phyloP scores from a whole-genome alignment of 192 early-diverging fungal species.

The Backusella luteola region DNA sequence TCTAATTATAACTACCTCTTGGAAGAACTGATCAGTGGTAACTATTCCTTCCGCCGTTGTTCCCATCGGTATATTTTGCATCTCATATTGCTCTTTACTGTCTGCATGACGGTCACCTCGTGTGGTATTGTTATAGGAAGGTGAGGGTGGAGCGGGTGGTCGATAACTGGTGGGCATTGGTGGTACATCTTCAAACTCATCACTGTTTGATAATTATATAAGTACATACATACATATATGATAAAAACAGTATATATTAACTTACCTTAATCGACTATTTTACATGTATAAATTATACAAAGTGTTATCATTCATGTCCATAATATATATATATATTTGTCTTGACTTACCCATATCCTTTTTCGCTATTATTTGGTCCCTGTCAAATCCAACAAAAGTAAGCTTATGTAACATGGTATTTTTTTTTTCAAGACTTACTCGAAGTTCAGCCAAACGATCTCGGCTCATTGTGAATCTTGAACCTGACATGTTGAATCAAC shows the following conservation, averaged over 20 bases:
- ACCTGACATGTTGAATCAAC: slow-evolving; percentile 19
- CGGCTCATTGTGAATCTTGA: slow-evolving; percentile 42
- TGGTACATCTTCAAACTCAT: slow-evolving; percentile 29
- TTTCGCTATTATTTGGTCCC: slow-evolving; percentile 31
- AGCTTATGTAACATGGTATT: background rate
- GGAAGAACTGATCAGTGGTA: slow-evolving; percentile 36
- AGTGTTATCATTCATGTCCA: background rate
- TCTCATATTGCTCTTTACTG: slow-evolving; percentile 34
- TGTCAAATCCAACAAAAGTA: background rate
- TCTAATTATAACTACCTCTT: slow-evolving; percentile 25
- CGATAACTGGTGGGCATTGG: slow-evolving; percentile 16
- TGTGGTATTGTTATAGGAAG: slow-evolving; percentile 20
- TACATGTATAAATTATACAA: background rate
- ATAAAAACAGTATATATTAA: background rate
- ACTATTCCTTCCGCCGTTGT: slow-evolving; percentile 10
- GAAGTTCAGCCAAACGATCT: slow-evolving; percentile 37
- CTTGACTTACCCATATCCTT: slow-evolving; percentile 32
- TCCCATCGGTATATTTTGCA: slow-evolving; percentile 17
- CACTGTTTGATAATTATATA: background rate
- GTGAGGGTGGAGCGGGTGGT: slow-evolving; percentile 27
- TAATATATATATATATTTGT: background rate
- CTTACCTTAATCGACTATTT: slow-evolving; percentile 2
- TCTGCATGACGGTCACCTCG: slow-evolving; percentile 32
- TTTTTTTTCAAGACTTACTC: slow-evolving; percentile 10
- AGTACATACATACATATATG: background rate